Conservation (phyloP, 352 stramenopile genomes). For the Phytopythium aichiense region DNA sequence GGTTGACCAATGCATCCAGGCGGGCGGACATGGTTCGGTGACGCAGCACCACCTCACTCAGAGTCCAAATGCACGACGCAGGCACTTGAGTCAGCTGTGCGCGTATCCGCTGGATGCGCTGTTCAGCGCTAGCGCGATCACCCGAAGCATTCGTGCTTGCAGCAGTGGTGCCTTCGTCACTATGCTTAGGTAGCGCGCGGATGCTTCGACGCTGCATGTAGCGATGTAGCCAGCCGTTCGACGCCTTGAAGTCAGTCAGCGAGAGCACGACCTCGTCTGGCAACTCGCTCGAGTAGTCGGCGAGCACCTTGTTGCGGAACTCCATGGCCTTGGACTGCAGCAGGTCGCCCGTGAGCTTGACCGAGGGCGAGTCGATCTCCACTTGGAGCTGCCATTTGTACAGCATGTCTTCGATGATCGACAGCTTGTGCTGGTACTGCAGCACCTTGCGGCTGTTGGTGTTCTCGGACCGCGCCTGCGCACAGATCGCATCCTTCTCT, state of each 20-base stretch:
- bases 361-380: slow-evolving; percentile 51
- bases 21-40: slow-evolving; percentile 40
- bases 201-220: slow-evolving; percentile 76
- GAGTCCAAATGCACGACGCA: slow-evolving; percentile 66
- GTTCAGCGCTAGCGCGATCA: slow-evolving; percentile 25
- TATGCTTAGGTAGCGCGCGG: slow-evolving; percentile 50
- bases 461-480: slow-evolving; percentile 61
- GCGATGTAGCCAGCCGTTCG: slow-evolving; percentile 76
- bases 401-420: slow-evolving; percentile 83
- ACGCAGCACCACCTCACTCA: slow-evolving; percentile 50
- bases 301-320: slow-evolving; percentile 78
- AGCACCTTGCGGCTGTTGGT: slow-evolving; percentile 76
- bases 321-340: slow-evolving; percentile 78
- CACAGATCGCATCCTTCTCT: slow-evolving; percentile 67
- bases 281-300: slow-evolving; percentile 60
- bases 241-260: slow-evolving; percentile 82
- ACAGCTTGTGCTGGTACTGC: slow-evolving; percentile 81
- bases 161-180: slow-evolving; percentile 11
- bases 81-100: slow-evolving; percentile 40
- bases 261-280: slow-evolving; percentile 71
- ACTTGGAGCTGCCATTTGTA: slow-evolving; percentile 85
- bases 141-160: not conserved
- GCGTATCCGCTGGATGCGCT: slow-evolving; percentile 47
- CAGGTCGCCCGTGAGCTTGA: slow-evolving; percentile 75
- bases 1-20: slow-evolving; percentile 35